These are phyloP conservation scores for Gilbertella persicaria DNA, from an alignment of 371 early-diverging fungal species.

Conservation along the genomic window DNA sequence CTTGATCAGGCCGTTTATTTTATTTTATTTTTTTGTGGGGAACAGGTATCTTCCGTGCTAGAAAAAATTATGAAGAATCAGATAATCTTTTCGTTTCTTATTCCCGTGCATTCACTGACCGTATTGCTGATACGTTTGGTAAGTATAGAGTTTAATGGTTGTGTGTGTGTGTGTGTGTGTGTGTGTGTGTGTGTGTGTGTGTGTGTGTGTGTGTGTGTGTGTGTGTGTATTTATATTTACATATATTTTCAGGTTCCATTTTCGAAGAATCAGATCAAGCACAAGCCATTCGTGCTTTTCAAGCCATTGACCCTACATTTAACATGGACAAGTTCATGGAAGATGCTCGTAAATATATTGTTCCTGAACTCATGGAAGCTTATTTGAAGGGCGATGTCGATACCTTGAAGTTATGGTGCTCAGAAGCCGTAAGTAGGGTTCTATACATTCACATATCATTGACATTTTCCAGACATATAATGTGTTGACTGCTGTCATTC, in stretches of 20 bases:
- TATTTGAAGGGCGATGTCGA: constrained; percentile 84
- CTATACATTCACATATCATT: too few species aligned
- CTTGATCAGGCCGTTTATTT: background rate
- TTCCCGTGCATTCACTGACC: constrained; percentile 80
- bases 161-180: too few species aligned
- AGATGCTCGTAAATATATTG: constrained; percentile 87
- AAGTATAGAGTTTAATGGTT: constrained; percentile 26
- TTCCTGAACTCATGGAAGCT: constrained; percentile 97
- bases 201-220: too few species aligned
- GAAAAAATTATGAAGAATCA: constrained; percentile 84
- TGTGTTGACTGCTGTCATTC: constrained; percentile 83
- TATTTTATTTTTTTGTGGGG: background rate
- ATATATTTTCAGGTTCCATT: constrained; percentile 54
- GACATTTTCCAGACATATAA: constrained; percentile 77
- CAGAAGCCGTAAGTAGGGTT: constrained; percentile 79
- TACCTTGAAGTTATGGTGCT: constrained; percentile 89
- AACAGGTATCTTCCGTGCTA: constrained; percentile 71
- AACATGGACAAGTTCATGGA: constrained; percentile 83
- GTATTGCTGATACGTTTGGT: constrained; percentile 72
- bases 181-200: too few species aligned
- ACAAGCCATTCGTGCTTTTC: constrained; percentile 81
- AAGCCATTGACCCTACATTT: constrained; percentile 87
- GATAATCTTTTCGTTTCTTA: constrained; percentile 87
- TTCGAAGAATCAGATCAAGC: constrained; percentile 96
- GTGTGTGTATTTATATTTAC: too few species aligned